phyloP scores from a whole-genome alignment of 805 yeast species.

The Nakazawaea sp. region DNA sequence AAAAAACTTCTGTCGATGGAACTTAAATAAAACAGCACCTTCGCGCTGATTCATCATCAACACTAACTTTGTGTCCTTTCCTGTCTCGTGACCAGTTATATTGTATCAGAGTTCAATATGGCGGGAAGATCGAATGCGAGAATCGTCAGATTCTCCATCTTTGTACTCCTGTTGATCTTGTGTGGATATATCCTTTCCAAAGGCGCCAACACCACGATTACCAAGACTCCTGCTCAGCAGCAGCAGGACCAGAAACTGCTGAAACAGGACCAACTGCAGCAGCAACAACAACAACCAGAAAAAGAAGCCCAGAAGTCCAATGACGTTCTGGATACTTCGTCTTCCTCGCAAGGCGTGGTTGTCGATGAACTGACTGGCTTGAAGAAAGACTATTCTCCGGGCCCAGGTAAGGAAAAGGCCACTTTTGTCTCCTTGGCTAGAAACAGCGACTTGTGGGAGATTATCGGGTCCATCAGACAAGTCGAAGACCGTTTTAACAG shows the following conservation, averaged over 20 bases:
- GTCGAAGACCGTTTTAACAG: slow-evolving; percentile 87
- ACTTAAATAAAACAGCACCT: too few species aligned
- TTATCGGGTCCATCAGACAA: slow-evolving; percentile 60
- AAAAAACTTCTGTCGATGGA: too few species aligned
- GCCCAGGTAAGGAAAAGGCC: slow-evolving; percentile 44
- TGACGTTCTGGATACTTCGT: background rate
- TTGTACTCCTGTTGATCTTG: slow-evolving; percentile 35
- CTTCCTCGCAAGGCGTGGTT: slow-evolving; percentile 7
- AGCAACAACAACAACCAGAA: background rate
- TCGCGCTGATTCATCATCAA: too few species aligned
- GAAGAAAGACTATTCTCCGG: slow-evolving; percentile 9
- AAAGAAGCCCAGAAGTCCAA: background rate
- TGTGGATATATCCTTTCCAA: slow-evolving; percentile 42
- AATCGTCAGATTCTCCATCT: slow-evolving; percentile 38
- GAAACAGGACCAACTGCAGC: slow-evolving; percentile 2
- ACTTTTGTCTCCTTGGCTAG: slow-evolving; percentile 78
- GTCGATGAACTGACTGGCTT: slow-evolving; percentile 5
- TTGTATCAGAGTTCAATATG: slow-evolving; percentile 22
- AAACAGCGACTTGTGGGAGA: slow-evolving; percentile 59
- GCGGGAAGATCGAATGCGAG: slow-evolving; percentile 40
- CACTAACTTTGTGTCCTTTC: background rate
- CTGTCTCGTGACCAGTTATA: too few species aligned
- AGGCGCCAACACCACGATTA: slow-evolving; percentile 29
- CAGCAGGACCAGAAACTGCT: slow-evolving; percentile 6
- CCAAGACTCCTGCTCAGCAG: slow-evolving; percentile 12